These are phyloP conservation scores for Phytopythium cucurbitacearum DNA, from an alignment of 352 stramenopile species.

Conservation along the genomic window DNA sequence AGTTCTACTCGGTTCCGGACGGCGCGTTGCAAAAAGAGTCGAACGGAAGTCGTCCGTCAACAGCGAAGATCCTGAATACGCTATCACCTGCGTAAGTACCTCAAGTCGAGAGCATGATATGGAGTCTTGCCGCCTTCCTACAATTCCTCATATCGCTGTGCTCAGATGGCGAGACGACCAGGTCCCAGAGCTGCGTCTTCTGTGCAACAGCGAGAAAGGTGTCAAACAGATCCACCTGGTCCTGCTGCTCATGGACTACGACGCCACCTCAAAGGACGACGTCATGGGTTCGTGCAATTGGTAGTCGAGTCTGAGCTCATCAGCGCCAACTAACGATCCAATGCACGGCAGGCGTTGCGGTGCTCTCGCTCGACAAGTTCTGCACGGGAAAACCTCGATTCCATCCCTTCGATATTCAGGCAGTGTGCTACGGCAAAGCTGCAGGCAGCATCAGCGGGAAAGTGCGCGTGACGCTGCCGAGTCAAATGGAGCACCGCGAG, in stretches of 20 bases:
- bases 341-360: constrained; percentile 33
- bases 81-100: constrained; percentile 48
- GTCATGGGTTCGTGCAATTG: constrained; percentile 44
- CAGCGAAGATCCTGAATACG: constrained; percentile 55
- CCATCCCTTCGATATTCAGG: constrained; percentile 45
- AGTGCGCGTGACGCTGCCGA: constrained; percentile 52
- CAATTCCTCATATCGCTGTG: background rate
- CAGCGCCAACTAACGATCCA: background rate
- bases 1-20: constrained; percentile 66
- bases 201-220: constrained; percentile 46
- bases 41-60: constrained; percentile 45
- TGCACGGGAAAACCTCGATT: constrained; percentile 36
- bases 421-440: constrained; percentile 50
- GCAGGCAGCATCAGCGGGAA: constrained; percentile 48
- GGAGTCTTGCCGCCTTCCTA: constrained; percentile 1
- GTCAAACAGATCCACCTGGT: constrained; percentile 63
- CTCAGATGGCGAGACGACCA: constrained; percentile 59
- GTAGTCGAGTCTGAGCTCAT: no score
- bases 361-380: constrained; percentile 55
- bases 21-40: constrained; percentile 45
- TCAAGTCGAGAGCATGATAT: background rate
- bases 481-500: constrained; percentile 28
- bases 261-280: constrained; percentile 69
- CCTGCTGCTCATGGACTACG: constrained; percentile 80
- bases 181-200: constrained; percentile 55